phyloP scores from a whole-genome alignment of 2,329 filamentous ascomycete genomes.

The Xylaria multiplex region DNA sequence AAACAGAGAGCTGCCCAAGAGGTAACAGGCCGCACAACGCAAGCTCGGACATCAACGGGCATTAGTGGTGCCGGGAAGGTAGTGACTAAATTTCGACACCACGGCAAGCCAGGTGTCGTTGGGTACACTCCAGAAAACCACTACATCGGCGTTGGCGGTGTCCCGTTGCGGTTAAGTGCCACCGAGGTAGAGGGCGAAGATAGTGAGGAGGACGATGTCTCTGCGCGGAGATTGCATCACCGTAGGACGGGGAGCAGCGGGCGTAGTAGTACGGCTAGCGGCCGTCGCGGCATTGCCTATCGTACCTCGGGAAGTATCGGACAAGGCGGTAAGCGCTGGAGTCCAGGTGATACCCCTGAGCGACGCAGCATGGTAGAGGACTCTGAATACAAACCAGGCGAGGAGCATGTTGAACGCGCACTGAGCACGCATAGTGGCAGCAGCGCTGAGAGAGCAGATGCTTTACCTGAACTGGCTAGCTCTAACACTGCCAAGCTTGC shows the following conservation, averaged over 20 bases:
- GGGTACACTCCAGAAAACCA: slow-evolving; percentile 82
- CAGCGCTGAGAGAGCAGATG: slow-evolving; percentile 70
- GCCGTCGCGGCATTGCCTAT: slow-evolving; percentile 60
- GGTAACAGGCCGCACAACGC: slow-evolving; percentile 71
- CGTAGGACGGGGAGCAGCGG: slow-evolving; percentile 79
- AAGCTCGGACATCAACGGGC: slow-evolving; percentile 70
- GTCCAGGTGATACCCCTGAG: slow-evolving; percentile 66
- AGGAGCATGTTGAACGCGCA: slow-evolving; percentile 50
- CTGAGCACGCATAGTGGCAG: slow-evolving; percentile 65
- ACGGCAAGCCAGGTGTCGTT: slow-evolving; percentile 80
- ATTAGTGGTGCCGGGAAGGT: slow-evolving; percentile 72
- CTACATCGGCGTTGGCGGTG: slow-evolving; percentile 78
- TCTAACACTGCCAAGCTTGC: slow-evolving; percentile 61
- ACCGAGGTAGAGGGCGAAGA: slow-evolving; percentile 93
- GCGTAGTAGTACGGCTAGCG: slow-evolving; percentile 72
- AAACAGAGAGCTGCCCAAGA: slow-evolving; percentile 88
- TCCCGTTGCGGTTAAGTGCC: slow-evolving; percentile 92
- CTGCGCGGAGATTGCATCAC: slow-evolving; percentile 66
- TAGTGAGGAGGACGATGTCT: slow-evolving; percentile 76
- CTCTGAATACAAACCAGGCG: slow-evolving; percentile 48
- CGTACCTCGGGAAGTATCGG: slow-evolving; percentile 61
- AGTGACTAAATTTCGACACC: slow-evolving; percentile 87
- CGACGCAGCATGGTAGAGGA: slow-evolving; percentile 62
- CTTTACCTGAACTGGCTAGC: slow-evolving; percentile 63
- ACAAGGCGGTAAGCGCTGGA: slow-evolving; percentile 58